These are phyloP conservation scores for Litchi chinensis DNA, from an alignment of 345 rosid species.

Conservation along the genomic window DNA sequence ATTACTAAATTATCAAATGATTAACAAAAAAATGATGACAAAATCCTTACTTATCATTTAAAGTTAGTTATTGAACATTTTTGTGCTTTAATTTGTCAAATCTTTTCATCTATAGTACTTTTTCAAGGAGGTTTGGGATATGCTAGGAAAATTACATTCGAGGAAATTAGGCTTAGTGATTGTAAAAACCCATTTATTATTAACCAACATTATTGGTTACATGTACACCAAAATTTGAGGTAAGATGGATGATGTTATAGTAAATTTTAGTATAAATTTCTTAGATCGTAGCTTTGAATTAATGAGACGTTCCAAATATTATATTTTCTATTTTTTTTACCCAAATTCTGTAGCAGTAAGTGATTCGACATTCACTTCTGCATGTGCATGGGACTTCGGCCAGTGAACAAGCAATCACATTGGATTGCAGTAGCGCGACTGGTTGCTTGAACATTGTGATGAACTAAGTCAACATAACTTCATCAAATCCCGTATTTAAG, in stretches of 20 bases:
- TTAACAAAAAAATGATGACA: too few species aligned
- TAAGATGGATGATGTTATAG: neutral
- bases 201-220: constrained; percentile 28
- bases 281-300: too few species aligned
- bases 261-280: neutral
- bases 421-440: constrained; percentile 23
- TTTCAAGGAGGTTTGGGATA: constrained; percentile 35
- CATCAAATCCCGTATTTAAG: constrained; percentile 15
- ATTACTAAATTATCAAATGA: too few species aligned
- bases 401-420: constrained; percentile 24
- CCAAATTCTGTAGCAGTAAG: too few species aligned
- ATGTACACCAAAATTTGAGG: neutral
- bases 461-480: constrained; percentile 19
- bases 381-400: constrained; percentile 28
- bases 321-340: too few species aligned
- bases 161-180: constrained; percentile 20
- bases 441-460: constrained; percentile 32
- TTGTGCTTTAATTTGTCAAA: neutral
- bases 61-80: neutral
- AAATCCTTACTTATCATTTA: too few species aligned
- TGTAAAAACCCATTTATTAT: constrained; percentile 35
- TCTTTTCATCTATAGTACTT: neutral
- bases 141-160: constrained; percentile 27
- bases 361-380: too few species aligned
- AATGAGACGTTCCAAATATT: too few species aligned